Base-by-base conservation (phyloP, 2,329 filamentous ascomycete genomes). In the Sclerotinia borealis region DNA sequence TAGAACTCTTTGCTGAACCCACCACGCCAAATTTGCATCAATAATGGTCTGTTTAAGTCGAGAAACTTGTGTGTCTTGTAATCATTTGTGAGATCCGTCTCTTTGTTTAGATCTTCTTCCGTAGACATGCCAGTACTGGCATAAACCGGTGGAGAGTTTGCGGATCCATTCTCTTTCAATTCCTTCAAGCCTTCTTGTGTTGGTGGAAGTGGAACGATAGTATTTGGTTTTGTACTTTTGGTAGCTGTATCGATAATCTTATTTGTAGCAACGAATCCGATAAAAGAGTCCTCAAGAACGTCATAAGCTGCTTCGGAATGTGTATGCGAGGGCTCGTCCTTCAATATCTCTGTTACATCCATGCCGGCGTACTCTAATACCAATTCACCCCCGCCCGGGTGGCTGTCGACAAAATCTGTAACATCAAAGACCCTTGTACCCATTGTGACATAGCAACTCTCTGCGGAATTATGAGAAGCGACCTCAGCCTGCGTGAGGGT, bases 271-370 rank as follows among this genome's bases (percentile, higher is more conserved):
- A 97, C 79, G 72, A 96, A 96, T 19, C 92, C 95, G 65, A 98
- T 82, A 19, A 93, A 82, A 51, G 85, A 89, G 47, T 98, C 95
- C 51, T 96, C 91, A 31, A 99, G 82, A 17, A 98, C 90, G 72
- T 98, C 93, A 77, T 97, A 99, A n/a, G 95, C 95, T 2, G 92
- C 83, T 66, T 98, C 93, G 54, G 90, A 92, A 76, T 99, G 95
- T 49, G 81, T 79, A 74, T 99, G 95, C 39, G 93, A 97, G 49
- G 84, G 79, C 66, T 87, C 82, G 73, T 99, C 93, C 74, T 89
- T 86, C 77, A 99, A 81, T 64, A 97, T 96, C 4, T 86, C 82
- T 68, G 85, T 83, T 64, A 97, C 82, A 76, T 99, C 95, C 76
- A 92, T 91, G 69, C 93, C 93, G 37, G 84, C 95, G 75, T 95